Conservation (phyloP, 2,329 filamentous ascomycete species). For the Scedosporium minutisporum region DNA sequence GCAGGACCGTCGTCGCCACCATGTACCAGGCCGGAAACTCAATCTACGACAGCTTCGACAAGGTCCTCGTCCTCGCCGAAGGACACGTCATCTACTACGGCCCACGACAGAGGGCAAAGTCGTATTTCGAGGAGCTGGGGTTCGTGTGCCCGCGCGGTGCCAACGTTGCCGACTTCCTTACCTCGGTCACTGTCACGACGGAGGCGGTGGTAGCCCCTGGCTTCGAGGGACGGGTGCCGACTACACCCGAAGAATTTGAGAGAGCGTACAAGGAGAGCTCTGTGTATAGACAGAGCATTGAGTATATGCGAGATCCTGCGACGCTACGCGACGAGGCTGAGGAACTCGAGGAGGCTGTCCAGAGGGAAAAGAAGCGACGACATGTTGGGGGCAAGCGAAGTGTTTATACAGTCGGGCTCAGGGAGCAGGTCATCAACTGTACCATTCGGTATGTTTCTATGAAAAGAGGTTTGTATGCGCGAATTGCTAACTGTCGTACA, state of each 20-base stretch:
- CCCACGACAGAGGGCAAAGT: slow-evolving; percentile 46
- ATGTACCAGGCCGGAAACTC: slow-evolving; percentile 61
- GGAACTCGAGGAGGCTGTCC: slow-evolving; percentile 22
- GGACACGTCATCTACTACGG: slow-evolving; percentile 60
- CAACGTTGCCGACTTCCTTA: slow-evolving; percentile 61
- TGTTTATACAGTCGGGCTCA: slow-evolving; percentile 17
- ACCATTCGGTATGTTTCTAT: slow-evolving; percentile 20
- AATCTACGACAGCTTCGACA: slow-evolving; percentile 61
- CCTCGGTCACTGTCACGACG: slow-evolving; percentile 54
- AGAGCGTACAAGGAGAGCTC: slow-evolving; percentile 29
- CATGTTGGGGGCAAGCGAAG: slow-evolving; percentile 12
- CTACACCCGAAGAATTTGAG: slow-evolving; percentile 51
- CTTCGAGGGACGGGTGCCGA: slow-evolving; percentile 47
- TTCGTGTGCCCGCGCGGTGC: slow-evolving; percentile 40
- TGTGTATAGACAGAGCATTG: slow-evolving; percentile 15
- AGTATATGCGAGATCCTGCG: slow-evolving; percentile 2
- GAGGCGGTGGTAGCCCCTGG: slow-evolving; percentile 51
- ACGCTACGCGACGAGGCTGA: slow-evolving; percentile 30
- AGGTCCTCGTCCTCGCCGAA: slow-evolving; percentile 64
- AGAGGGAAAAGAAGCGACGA: slow-evolving; percentile 15
- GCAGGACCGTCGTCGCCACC: slow-evolving; percentile 59
- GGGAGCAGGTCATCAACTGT: slow-evolving; percentile 24
- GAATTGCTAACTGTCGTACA: slow-evolving; percentile 14
- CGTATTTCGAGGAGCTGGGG: slow-evolving; percentile 58
- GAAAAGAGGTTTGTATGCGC: slow-evolving; percentile 4